phyloP scores from a whole-genome alignment of 768 basidiomycete species.

The Rhodosporidiobolus odoratus region DNA sequence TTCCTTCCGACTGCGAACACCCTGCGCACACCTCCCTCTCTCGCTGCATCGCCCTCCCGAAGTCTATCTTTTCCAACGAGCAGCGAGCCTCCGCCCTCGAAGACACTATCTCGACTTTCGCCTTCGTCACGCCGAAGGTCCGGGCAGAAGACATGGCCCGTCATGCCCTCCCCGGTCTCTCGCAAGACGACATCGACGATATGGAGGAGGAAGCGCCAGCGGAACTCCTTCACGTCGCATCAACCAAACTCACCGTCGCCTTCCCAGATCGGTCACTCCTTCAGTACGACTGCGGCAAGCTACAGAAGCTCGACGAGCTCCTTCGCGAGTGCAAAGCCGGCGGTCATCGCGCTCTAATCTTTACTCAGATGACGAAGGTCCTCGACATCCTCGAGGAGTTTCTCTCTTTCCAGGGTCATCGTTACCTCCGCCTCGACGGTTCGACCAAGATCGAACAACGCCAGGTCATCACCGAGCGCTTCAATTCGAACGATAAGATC shows the following conservation, averaged over 20 bases:
- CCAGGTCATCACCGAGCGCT: conserved; percentile 50
- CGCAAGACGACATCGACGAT: conserved; percentile 39
- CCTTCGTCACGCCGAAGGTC: conserved; percentile 71
- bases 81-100: conserved; percentile 58
- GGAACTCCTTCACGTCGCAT: conserved; percentile 66
- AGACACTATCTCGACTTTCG: conserved; percentile 61
- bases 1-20: conserved; percentile 53
- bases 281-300: conserved; percentile 93
- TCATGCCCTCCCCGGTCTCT: conserved; percentile 56
- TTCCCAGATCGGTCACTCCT: conserved; percentile 84
- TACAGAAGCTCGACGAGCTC: conserved; percentile 73
- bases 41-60: conserved; percentile 47
- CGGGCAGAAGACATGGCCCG: conserved; percentile 69
- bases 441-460: conserved; percentile 92
- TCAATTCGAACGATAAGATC: conserved; percentile 50
- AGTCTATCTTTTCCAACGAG: conserved; percentile 61
- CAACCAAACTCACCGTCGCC: conserved; percentile 82
- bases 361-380: conserved; percentile 94
- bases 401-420: conserved; percentile 83
- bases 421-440: conserved; percentile 90
- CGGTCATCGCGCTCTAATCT: conserved; percentile 85
- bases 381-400: conserved; percentile 91
- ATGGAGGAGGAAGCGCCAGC: conserved; percentile 51
- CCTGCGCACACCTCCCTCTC: conserved; percentile 19
- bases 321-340: conserved; percentile 77